These are phyloP conservation scores for Eudorina sp. DNA, from an alignment of 139 green algal species.

Conservation along the genomic window DNA sequence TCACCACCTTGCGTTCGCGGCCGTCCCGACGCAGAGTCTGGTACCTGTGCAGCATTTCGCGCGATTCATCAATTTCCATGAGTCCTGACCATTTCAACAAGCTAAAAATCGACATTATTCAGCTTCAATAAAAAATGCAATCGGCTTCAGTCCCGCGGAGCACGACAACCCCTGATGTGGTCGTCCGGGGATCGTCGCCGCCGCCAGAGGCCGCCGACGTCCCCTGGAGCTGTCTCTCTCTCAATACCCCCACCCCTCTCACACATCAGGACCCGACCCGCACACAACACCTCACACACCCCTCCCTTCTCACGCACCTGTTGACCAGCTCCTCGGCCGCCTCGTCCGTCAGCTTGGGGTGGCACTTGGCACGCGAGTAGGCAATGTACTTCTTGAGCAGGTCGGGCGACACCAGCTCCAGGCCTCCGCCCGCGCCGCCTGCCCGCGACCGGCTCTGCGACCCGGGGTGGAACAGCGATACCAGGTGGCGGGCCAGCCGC, in stretches of 20 bases:
- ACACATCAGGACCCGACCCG: too few relatives aligned
- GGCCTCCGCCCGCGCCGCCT: background rate
- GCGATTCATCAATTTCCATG: too few relatives aligned
- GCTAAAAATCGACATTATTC: too few relatives aligned
- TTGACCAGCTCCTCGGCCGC: slow-evolving; percentile 84
- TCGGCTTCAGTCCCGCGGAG: too few relatives aligned
- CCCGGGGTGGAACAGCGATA: slow-evolving; percentile 85
- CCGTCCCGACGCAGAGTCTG: slow-evolving; percentile 85
- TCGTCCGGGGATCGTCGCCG: too few relatives aligned
- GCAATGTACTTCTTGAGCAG: slow-evolving; percentile 95
- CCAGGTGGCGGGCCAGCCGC: slow-evolving; percentile 91
- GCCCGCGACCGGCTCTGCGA: background rate
- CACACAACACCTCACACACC: too few relatives aligned
- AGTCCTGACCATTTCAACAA: too few relatives aligned
- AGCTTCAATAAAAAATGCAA: too few relatives aligned
- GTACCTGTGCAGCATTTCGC: slow-evolving; percentile 70
- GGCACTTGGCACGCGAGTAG: slow-evolving; percentile 80
- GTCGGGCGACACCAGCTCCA: slow-evolving; percentile 73
- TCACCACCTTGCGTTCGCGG: slow-evolving; percentile 73
- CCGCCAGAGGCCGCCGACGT: too few relatives aligned
- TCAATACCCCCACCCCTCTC: too few relatives aligned
- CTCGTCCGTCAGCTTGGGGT: slow-evolving; percentile 83
- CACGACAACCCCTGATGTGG: too few relatives aligned
- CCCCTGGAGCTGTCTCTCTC: too few relatives aligned
- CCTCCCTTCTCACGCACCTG: slow-evolving; percentile 20